Percentiles rank a stretch among this genome's conserved stretches.
Conservation (phyloP, 2,329 filamentous ascomycete genomes). For the Microcyclosporella mali region DNA sequence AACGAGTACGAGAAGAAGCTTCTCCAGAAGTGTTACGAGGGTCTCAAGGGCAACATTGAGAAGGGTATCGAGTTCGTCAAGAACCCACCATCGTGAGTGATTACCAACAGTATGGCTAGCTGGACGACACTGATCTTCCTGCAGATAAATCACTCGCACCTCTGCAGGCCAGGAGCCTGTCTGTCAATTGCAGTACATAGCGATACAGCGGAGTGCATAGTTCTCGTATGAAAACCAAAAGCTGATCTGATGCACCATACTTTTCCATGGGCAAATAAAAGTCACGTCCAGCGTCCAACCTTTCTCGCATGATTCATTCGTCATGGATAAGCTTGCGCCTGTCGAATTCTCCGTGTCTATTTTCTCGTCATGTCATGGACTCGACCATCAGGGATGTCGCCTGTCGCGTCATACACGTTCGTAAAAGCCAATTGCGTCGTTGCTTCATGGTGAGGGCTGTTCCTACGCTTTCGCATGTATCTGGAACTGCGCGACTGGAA, state of each 20-base stretch:
- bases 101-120: neutral
- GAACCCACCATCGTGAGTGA: slow-evolving; percentile 58
- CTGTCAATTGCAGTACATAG: slow-evolving; percentile 7
- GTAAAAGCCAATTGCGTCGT: too few species aligned
- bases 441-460: too few species aligned
- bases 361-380: too few species aligned
- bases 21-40: slow-evolving; percentile 66
- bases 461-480: slow-evolving; percentile 69
- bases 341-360: too few species aligned
- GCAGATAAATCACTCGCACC: neutral
- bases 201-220: slow-evolving; percentile 13
- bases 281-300: too few species aligned
- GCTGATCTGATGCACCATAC: slow-evolving; percentile 1
- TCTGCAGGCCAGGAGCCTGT: neutral
- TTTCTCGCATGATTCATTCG: too few species aligned
- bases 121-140: neutral
- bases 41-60: slow-evolving; percentile 84
- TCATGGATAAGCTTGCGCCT: too few species aligned
- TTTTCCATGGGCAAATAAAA: too few species aligned
- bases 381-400: too few species aligned
- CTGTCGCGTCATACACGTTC: too few species aligned
- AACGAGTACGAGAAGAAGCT: slow-evolving; percentile 86
- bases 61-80: slow-evolving; percentile 89
- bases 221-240: slow-evolving; percentile 9
- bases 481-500: slow-evolving; percentile 88